These are phyloP conservation scores for Scedosporium dehoogii DNA, from an alignment of 2,329 filamentous ascomycete species.

Conservation along the genomic window DNA sequence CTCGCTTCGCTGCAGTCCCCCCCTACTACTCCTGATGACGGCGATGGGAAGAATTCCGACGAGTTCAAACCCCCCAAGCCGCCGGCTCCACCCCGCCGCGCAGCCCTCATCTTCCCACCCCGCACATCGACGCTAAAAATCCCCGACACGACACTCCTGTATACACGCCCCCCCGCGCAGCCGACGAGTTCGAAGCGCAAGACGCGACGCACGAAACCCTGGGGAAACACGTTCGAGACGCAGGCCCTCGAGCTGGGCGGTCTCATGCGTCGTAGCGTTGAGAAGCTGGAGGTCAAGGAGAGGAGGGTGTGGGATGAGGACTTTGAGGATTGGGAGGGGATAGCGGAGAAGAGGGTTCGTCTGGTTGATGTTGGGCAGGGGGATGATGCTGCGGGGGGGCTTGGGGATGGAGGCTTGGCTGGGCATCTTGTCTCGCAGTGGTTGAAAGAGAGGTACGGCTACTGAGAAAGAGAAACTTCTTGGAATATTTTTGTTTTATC, in stretches of 20 bases:
- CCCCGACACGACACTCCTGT: slow-evolving; percentile 37
- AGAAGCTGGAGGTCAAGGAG: slow-evolving; percentile 33
- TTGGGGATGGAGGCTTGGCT: not conserved
- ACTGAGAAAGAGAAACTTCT: not conserved
- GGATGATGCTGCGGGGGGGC: slow-evolving; percentile 6
- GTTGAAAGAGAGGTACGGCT: slow-evolving; percentile 2
- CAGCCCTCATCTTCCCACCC: slow-evolving; percentile 38
- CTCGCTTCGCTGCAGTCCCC: slow-evolving; percentile 6
- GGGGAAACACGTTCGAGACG: slow-evolving; percentile 31
- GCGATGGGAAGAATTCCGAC: slow-evolving; percentile 4
- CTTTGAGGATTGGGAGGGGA: slow-evolving; percentile 20
- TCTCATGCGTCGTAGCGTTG: slow-evolving; percentile 39
- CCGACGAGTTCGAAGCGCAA: slow-evolving; percentile 9
- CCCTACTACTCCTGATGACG: not conserved
- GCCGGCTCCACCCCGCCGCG: slow-evolving; percentile 23
- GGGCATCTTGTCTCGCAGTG: not conserved
- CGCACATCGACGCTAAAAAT: slow-evolving; percentile 35
- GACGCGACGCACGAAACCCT: slow-evolving; percentile 12
- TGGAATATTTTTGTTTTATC: not conserved
- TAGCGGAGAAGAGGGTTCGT: slow-evolving; percentile 27
- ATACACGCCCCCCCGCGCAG: slow-evolving; percentile 24
- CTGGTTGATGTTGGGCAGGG: slow-evolving; percentile 25
- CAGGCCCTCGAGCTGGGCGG: slow-evolving; percentile 37
- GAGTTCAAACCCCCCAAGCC: not conserved
- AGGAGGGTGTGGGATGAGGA: slow-evolving; percentile 31